Conservation (phyloP, 2,329 filamentous ascomycete species). For the Neurospora sp. region DNA sequence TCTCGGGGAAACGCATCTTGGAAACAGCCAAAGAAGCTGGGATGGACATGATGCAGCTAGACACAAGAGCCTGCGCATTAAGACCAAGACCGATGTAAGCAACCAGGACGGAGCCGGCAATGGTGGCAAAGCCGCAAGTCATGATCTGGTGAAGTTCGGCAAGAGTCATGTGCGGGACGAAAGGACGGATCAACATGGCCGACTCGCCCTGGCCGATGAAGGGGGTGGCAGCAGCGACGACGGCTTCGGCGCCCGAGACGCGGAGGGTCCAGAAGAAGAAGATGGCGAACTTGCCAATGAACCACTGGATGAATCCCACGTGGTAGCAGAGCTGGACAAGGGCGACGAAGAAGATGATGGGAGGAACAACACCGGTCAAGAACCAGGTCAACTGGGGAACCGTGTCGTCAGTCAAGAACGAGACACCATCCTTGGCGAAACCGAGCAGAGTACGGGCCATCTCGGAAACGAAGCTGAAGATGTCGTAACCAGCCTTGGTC, state of each 20-base stretch:
- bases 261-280: conserved; percentile 88
- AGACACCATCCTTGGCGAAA: conserved; percentile 63
- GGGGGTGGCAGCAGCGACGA: conserved; percentile 83
- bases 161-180: conserved; percentile 73
- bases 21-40: conserved; percentile 82
- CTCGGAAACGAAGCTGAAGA: conserved; percentile 79
- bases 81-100: conserved; percentile 79
- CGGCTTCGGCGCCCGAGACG: conserved; percentile 85
- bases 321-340: conserved; percentile 84
- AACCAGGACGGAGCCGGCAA: conserved; percentile 77
- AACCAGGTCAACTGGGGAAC: conserved; percentile 50
- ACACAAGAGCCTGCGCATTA: conserved; percentile 76
- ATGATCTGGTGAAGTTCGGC: conserved; percentile 89
- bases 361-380: conserved; percentile 69
- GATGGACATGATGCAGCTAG: conserved; percentile 92
- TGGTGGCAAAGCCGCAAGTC: conserved; percentile 87
- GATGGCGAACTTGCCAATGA: conserved; percentile 73
- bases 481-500: conserved; percentile 69
- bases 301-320: conserved; percentile 77
- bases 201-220: conserved; percentile 94
- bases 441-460: conserved; percentile 66
- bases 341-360: conserved; percentile 93
- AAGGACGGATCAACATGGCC: conserved; percentile 83
- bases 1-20: conserved; percentile 84
- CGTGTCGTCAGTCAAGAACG: conserved; percentile 53